These are phyloP conservation scores for Metarhizium robertsii DNA, from an alignment of 2,329 filamentous ascomycete genomes.

Conservation along the genomic window DNA sequence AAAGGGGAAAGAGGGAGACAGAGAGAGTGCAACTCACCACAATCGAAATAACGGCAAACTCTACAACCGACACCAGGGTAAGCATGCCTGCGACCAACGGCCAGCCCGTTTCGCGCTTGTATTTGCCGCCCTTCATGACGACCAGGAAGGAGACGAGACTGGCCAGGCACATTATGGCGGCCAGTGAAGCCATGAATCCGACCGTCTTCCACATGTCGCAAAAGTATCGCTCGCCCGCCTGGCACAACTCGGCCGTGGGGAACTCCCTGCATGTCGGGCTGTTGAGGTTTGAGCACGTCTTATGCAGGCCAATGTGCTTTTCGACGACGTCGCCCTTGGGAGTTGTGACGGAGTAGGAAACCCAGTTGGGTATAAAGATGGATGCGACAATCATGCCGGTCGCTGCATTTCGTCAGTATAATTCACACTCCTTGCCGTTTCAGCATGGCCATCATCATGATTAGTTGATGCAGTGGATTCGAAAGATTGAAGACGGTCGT, in stretches of 20 bases:
- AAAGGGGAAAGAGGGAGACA: no score
- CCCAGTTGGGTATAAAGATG: constrained; percentile 62
- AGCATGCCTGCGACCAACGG: constrained; percentile 61
- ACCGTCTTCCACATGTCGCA: constrained; percentile 87
- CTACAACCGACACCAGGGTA: constrained; percentile 53
- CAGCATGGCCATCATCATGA: not conserved
- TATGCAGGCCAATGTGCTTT: constrained; percentile 69
- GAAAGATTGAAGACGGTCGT: not conserved
- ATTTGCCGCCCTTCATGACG: constrained; percentile 68
- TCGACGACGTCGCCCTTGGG: constrained; percentile 36
- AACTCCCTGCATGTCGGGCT: constrained; percentile 45
- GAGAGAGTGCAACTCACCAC: constrained; percentile 51
- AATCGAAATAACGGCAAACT: constrained; percentile 70
- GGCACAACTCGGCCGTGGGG: constrained; percentile 24
- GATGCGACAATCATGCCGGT: constrained; percentile 62
- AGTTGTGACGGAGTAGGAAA: constrained; percentile 50
- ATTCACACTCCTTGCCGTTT: not conserved
- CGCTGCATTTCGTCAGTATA: constrained; percentile 37
- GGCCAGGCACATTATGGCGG: constrained; percentile 72
- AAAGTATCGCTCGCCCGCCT: constrained; percentile 55
- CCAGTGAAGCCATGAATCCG: constrained; percentile 80
- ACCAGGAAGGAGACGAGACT: constrained; percentile 72
- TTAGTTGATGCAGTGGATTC: not conserved
- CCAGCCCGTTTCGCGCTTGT: constrained; percentile 76
- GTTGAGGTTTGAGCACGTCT: constrained; percentile 64